phyloP scores from a whole-genome alignment of 2,329 filamentous ascomycete species.

The Pyrenophora teres region DNA sequence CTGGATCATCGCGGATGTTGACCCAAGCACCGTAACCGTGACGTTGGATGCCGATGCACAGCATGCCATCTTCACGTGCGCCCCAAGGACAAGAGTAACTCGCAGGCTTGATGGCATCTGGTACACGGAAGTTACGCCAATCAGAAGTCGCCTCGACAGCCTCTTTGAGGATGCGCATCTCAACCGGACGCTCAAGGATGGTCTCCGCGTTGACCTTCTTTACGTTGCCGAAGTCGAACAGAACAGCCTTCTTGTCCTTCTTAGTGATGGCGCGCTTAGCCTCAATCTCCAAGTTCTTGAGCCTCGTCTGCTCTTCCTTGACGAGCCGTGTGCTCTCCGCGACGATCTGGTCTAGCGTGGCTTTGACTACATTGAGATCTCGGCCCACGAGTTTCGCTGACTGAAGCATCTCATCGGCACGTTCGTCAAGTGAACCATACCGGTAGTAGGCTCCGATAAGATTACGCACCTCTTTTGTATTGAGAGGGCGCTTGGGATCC shows the following conservation, averaged over 20 bases:
- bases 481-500: conserved; percentile 87
- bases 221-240: conserved; percentile 91
- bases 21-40: conserved; percentile 97
- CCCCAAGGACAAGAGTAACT: conserved; percentile 94
- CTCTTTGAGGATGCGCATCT: conserved; percentile 82
- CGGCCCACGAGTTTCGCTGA: conserved; percentile 84
- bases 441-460: conserved; percentile 89
- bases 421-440: conserved; percentile 88
- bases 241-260: conserved; percentile 95
- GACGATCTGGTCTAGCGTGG: conserved; percentile 76
- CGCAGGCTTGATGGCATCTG: conserved; percentile 89
- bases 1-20: conserved; percentile 87
- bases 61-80: conserved; percentile 92
- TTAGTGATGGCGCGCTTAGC: conserved; percentile 84
- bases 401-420: conserved; percentile 81
- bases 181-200: conserved; percentile 85
- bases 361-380: conserved; percentile 77
- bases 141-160: conserved; percentile 69
- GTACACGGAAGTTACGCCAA: conserved; percentile 79
- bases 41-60: conserved; percentile 87
- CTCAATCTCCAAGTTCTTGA: conserved; percentile 68
- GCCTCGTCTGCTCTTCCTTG: conserved; percentile 70
- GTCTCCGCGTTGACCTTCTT: conserved; percentile 97
- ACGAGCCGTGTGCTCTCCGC: conserved; percentile 72
- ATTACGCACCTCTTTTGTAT: conserved; percentile 90